These are phyloP conservation scores for Penicillium coffeae DNA, from an alignment of 495 filamentous ascomycete genomes.

Conservation along the genomic window DNA sequence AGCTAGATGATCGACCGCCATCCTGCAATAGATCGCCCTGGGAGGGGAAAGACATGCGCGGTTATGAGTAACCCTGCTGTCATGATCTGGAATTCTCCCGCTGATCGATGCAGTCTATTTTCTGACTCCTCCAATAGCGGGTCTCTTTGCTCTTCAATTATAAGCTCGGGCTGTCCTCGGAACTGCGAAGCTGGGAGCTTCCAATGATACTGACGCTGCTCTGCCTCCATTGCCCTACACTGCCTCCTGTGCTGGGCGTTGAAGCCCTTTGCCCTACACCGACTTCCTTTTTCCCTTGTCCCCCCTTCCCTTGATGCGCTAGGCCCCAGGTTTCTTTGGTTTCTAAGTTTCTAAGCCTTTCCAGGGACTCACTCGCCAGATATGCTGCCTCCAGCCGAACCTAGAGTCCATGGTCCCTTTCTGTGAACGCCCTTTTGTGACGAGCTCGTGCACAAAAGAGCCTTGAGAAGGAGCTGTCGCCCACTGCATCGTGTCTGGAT, in stretches of 20 bases:
- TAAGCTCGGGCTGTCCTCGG: conserved; percentile 34
- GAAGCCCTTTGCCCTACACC: conserved; percentile 5
- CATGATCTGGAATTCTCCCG: conserved; percentile 41
- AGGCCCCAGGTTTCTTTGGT: no score
- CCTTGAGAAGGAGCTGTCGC: neutral
- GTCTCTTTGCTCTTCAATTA: conserved; percentile 32
- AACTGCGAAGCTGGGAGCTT: conserved; percentile 22
- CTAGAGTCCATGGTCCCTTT: conserved; percentile 20
- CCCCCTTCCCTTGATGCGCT: neutral
- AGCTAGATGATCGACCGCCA: conserved; percentile 44
- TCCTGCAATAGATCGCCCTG: conserved; percentile 43
- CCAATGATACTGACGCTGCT: conserved; percentile 26
- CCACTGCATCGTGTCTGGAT: no score
- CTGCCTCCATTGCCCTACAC: conserved; percentile 10
- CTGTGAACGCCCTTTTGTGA: conserved; percentile 29
- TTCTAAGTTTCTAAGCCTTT: no score
- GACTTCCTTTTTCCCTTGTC: neutral
- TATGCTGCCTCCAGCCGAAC: conserved; percentile 30
- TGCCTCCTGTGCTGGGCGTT: no score
- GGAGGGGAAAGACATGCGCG: conserved; percentile 37
- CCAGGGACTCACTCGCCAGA: conserved; percentile 23
- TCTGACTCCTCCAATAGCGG: conserved; percentile 46
- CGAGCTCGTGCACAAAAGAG: no score
- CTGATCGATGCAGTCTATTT: conserved; percentile 43
- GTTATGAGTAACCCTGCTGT: conserved; percentile 43